Conservation (phyloP, 78 protist genomes). For the Guillardia theta region DNA sequence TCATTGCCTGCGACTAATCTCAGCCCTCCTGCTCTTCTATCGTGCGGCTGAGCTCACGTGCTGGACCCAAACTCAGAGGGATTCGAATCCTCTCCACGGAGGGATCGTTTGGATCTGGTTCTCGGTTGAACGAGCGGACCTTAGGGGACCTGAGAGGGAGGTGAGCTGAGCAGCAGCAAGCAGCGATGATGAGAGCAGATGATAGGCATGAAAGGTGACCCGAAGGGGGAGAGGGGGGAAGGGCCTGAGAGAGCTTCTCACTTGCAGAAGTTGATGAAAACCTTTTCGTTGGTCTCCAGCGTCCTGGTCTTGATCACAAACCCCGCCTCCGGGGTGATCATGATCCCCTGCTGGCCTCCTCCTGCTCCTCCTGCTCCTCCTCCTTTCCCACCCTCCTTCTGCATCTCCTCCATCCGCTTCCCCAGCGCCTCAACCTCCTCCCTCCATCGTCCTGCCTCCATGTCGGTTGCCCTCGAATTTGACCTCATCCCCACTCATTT, state of each 20-base stretch:
- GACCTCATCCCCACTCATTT: no score
- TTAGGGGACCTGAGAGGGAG: background rate
- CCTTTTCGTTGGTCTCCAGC: conserved; percentile 10
- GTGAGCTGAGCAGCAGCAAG: no score
- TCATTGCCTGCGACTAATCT: background rate
- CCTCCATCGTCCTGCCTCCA: no score
- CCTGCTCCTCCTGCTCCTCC: no score
- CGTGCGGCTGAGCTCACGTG: background rate
- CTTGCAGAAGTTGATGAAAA: conserved; percentile 25
- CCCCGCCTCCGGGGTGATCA: background rate
- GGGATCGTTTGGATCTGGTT: conserved; percentile 1
- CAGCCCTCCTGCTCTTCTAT: background rate
- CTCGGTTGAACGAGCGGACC: background rate
- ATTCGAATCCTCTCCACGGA: background rate
- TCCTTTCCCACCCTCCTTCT: no score
- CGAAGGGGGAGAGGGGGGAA: no score
- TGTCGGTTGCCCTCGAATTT: no score
- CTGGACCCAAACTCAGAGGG: conserved; percentile 9
- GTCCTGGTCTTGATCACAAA: background rate
- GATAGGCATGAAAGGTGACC: no score
- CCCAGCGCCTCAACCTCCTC: no score
- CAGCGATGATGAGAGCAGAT: no score
- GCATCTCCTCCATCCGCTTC: no score
- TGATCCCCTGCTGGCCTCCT: background rate
- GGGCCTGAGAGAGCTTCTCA: background rate